Evolutionary conservation across 805 yeast species (phyloP).

Genomic region (Suhomyces canberraensis): DNA sequence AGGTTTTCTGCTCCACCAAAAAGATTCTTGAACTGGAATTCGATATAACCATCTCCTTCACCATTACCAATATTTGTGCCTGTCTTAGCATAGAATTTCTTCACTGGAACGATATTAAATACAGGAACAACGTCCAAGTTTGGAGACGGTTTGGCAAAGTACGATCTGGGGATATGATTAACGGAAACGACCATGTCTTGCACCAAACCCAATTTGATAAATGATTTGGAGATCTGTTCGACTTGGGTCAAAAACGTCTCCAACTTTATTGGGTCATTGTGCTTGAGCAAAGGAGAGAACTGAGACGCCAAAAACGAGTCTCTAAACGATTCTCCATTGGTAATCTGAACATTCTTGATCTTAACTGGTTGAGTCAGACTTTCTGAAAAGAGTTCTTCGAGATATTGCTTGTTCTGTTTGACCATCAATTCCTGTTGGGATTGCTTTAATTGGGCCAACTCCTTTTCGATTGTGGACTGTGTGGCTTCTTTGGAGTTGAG

Average conservation of each 20-base stretch:
- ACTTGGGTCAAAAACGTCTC: conserved; percentile 36
- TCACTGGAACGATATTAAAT: conserved; percentile 49
- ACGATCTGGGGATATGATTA: conserved; percentile 19
- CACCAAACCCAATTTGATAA: conserved; percentile 42
- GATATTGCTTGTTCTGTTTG: conserved; percentile 30
- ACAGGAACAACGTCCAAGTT: conserved; percentile 31
- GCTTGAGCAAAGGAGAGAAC: conserved; percentile 41
- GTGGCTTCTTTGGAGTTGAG: background rate
- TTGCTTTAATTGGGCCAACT: conserved; percentile 21
- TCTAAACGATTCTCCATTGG: conserved; percentile 47
- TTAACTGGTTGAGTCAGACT: conserved; percentile 39
- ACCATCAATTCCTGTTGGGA: conserved; percentile 30
- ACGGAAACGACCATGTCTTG: conserved; percentile 38
- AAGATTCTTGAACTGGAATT: conserved; percentile 56
- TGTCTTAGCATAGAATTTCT: conserved; percentile 76
- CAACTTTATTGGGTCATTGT: conserved; percentile 36
- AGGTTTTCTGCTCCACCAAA: conserved; percentile 58
- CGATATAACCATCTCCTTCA: conserved; percentile 91
- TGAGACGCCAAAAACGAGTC: conserved; percentile 45
- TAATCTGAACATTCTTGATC: conserved; percentile 44
- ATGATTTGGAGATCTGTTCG: conserved; percentile 43
- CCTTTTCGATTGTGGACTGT: conserved; percentile 18
- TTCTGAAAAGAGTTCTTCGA: conserved; percentile 32
- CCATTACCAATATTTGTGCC: conserved; percentile 97
- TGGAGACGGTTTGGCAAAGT: conserved; percentile 13